Evolutionary conservation across 352 stramenopile genomes (phyloP).

Genomic region (Globisporangium cystogenes): DNA sequence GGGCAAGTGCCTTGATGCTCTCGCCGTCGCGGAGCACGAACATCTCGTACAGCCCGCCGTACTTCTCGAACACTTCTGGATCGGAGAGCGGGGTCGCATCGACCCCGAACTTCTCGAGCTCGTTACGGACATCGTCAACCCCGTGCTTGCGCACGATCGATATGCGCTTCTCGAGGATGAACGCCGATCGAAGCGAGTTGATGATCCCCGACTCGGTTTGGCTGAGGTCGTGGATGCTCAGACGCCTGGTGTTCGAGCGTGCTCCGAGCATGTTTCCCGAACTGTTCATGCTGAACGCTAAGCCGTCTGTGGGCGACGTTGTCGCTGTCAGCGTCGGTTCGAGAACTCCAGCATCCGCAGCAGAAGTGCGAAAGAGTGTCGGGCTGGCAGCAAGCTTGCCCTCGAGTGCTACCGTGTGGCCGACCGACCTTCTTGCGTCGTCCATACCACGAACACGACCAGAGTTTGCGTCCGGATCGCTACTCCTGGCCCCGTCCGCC

Average conservation of each 20-base stretch:
- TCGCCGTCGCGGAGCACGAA: conserved; percentile 68
- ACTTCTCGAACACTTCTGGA: conserved; percentile 27
- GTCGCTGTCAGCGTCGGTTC: too few relatives aligned
- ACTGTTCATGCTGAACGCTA: background rate
- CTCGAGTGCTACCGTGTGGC: too few relatives aligned
- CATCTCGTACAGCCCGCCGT: conserved; percentile 51
- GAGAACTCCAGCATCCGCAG: too few relatives aligned
- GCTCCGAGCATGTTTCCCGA: conserved; percentile 9
- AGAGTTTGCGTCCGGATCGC: background rate
- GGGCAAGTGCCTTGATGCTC: conserved; percentile 50
- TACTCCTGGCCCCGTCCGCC: background rate
- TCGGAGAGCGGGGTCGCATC: conserved; percentile 12
- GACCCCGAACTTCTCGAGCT: conserved; percentile 61
- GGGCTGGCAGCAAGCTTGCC: too few relatives aligned
- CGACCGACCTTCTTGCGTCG: too few relatives aligned
- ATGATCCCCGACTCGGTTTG: conserved; percentile 40
- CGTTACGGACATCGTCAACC: conserved; percentile 23
- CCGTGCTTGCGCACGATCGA: conserved; percentile 47
- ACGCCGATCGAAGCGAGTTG: conserved; percentile 49
- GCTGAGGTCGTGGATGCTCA: conserved; percentile 50
- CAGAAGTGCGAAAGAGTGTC: too few relatives aligned
- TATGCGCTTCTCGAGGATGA: conserved; percentile 70
- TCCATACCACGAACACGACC: background rate
- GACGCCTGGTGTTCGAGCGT: conserved; percentile 5
- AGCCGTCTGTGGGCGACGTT: too few relatives aligned